phyloP scores from a whole-genome alignment of 2,329 filamentous ascomycete genomes.

The Bertia moriformis region DNA sequence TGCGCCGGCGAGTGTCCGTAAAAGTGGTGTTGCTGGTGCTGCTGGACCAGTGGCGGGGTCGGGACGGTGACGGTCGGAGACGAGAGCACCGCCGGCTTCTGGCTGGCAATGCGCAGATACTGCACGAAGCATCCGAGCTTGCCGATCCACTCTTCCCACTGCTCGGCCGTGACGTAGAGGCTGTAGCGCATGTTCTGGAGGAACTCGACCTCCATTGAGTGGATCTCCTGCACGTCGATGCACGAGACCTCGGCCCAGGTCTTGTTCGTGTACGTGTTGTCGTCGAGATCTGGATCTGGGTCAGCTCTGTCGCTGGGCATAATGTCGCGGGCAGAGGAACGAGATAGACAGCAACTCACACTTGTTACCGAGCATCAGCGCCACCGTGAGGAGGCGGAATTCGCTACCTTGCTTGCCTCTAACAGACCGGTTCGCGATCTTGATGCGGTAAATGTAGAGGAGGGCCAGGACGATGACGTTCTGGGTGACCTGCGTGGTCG shows the following conservation, averaged over 20 bases:
- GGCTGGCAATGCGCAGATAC: slow-evolving; percentile 62
- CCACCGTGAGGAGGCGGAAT: slow-evolving; percentile 81
- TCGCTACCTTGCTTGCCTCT: slow-evolving; percentile 88
- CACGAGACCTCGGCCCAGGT: slow-evolving; percentile 97
- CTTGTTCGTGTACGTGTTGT: slow-evolving; percentile 99
- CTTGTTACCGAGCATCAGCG: slow-evolving; percentile 95
- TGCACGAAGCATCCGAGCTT: slow-evolving; percentile 71
- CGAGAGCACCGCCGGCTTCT: slow-evolving; percentile 17
- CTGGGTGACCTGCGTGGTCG: slow-evolving; percentile 88
- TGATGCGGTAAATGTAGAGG: slow-evolving; percentile 83
- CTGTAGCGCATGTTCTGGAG: slow-evolving; percentile 96
- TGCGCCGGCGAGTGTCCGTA: slow-evolving; percentile 30
- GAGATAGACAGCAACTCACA: slow-evolving; percentile 35
- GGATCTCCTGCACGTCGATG: slow-evolving; percentile 85
- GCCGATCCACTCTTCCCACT: slow-evolving; percentile 79
- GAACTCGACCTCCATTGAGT: slow-evolving; percentile 99
- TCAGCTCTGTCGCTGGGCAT: slow-evolving; percentile 4
- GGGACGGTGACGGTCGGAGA: slow-evolving; percentile 5
- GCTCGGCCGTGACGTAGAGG: slow-evolving; percentile 67
- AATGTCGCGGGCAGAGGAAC: background rate
- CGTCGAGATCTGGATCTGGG: slow-evolving; percentile 58
- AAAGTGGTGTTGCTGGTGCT: slow-evolving; percentile 22
- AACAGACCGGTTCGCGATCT: slow-evolving; percentile 76
- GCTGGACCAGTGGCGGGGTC: slow-evolving; percentile 17
- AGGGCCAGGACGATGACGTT: slow-evolving; percentile 86